Percentiles rank a stretch among this genome's conserved stretches.
phyloP scores from a whole-genome alignment of 2,329 filamentous ascomycete species.

The Colletotrichum zoysiae region DNA sequence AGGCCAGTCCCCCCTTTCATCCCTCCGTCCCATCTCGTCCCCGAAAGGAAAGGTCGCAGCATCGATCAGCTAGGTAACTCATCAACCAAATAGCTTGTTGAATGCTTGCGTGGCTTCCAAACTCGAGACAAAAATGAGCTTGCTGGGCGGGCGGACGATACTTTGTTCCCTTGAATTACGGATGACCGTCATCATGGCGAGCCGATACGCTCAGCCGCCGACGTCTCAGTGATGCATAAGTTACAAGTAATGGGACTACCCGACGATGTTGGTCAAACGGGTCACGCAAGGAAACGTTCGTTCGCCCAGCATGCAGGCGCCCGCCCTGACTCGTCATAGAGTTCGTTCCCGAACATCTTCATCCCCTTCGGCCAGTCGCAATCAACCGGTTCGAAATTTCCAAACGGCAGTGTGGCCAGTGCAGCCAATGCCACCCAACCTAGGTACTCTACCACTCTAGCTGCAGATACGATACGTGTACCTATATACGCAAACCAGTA shows the following conservation, averaged over 20 bases:
- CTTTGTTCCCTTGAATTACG: background rate
- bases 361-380: slow-evolving; percentile 38
- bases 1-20: slow-evolving; percentile 22
- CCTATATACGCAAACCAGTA: background rate
- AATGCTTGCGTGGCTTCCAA: slow-evolving; percentile 3
- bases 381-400: slow-evolving; percentile 37
- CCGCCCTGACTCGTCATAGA: slow-evolving; percentile 36
- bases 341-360: slow-evolving; percentile 35
- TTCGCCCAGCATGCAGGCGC: slow-evolving; percentile 27
- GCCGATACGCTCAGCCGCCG: background rate
- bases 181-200: background rate
- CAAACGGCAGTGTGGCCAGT: slow-evolving; percentile 35
- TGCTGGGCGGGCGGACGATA: background rate
- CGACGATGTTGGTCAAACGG: slow-evolving; percentile 13
- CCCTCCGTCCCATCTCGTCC: slow-evolving; percentile 34
- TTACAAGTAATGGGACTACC: background rate
- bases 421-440: slow-evolving; percentile 21
- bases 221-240: background rate
- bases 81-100: slow-evolving; percentile 17
- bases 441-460: background rate
- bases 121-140: slow-evolving; percentile 9
- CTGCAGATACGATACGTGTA: background rate
- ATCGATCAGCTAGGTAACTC: background rate
- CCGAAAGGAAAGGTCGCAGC: slow-evolving; percentile 21
- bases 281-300: slow-evolving; percentile 26